Conservation (phyloP, 2,329 filamentous ascomycete species). For the Amesomyces nigricolor region DNA sequence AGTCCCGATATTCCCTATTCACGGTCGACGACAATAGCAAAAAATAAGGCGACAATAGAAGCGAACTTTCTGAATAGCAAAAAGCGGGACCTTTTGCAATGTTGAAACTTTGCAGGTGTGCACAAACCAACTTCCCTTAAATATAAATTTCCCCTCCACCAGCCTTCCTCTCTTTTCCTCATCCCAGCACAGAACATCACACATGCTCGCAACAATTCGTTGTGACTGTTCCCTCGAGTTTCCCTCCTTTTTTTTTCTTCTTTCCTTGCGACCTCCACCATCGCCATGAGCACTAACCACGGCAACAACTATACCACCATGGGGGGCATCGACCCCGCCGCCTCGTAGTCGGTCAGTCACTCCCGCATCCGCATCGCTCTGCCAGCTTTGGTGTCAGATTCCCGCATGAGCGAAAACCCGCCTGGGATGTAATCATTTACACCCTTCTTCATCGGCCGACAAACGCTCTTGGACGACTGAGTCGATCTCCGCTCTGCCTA, state of each 20-base stretch:
- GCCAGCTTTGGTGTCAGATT: conserved; percentile 3
- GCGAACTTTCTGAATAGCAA: background rate
- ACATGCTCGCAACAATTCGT: background rate
- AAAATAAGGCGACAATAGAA: background rate
- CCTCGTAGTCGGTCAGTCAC: background rate
- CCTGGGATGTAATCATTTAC: conserved; percentile 5
- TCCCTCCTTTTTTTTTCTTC: background rate
- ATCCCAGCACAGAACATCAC: background rate
- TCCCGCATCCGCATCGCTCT: conserved; percentile 1
- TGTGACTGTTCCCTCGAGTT: too few relatives aligned
- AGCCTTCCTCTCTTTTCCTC: background rate
- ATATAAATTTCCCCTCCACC: background rate
- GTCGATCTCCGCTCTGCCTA: background rate
- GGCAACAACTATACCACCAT: background rate
- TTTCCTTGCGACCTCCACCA: background rate
- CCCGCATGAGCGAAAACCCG: conserved; percentile 1
- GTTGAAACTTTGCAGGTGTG: background rate
- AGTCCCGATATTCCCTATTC: background rate
- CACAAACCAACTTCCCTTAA: background rate
- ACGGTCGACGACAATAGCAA: too few relatives aligned
- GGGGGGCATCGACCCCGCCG: background rate
- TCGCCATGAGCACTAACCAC: background rate
- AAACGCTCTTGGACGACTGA: background rate
- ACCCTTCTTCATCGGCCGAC: conserved; percentile 1
- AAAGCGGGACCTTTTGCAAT: background rate